Percentiles rank a stretch among this genome's conserved stretches.
Evolutionary conservation across 1,284 basidiomycete genomes (phyloP).

Genomic region (Ceratobasidium sp.): DNA sequence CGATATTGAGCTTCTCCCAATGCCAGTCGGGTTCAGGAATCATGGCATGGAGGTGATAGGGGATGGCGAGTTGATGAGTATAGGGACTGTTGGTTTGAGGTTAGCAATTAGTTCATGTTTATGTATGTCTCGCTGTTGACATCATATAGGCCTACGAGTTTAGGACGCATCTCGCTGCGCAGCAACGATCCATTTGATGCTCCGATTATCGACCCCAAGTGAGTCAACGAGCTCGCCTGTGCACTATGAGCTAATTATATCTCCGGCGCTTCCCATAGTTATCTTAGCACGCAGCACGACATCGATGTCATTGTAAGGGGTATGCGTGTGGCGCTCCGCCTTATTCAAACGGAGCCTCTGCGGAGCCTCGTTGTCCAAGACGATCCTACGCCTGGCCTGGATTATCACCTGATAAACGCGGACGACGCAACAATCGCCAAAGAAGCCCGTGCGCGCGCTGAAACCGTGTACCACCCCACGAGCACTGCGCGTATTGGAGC

Average conservation of each 20-base stretch:
- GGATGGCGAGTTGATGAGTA: conserved; percentile 53
- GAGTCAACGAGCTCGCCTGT: not conserved
- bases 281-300: conserved; percentile 47
- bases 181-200: conserved; percentile 47
- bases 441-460: conserved; percentile 62
- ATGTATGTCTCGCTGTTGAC: not conserved
- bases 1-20: conserved; percentile 55
- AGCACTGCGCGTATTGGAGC: conserved; percentile 73
- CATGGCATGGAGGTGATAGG: conserved; percentile 50
- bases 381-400: conserved; percentile 53
- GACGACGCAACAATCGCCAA: conserved; percentile 55
- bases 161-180: conserved; percentile 43
- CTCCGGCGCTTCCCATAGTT: not conserved
- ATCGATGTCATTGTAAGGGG: conserved; percentile 48
- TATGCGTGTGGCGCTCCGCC: conserved; percentile 37
- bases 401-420: conserved; percentile 52
- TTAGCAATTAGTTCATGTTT: conserved; percentile 31
- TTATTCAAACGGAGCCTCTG: conserved; percentile 46
- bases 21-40: conserved; percentile 49
- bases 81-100: conserved; percentile 57
- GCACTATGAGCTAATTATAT: not conserved
- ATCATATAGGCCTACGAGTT: conserved; percentile 43
- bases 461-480: conserved; percentile 72
- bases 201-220: conserved; percentile 49
- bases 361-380: conserved; percentile 48